Evolutionary conservation across 139 green algal species (phyloP).

Genomic region (Chlamydomonas sphaeroides): DNA sequence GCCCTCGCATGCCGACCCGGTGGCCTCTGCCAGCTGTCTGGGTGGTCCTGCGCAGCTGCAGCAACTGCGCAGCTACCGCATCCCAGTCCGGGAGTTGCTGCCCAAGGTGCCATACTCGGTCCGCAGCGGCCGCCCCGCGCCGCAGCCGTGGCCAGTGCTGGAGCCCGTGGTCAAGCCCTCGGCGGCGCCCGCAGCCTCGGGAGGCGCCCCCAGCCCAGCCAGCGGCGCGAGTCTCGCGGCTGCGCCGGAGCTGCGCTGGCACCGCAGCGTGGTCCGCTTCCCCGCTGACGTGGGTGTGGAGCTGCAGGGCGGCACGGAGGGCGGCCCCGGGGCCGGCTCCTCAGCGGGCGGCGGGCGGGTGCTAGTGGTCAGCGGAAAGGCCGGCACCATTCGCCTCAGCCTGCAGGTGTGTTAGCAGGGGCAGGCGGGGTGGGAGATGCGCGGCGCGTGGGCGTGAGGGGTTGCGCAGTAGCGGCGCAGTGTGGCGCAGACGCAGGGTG

Average conservation of each 20-base stretch:
- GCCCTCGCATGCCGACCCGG: no score
- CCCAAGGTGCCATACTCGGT: constrained; percentile 38
- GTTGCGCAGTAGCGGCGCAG: no score
- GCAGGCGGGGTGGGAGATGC: no score
- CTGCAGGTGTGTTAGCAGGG: constrained; percentile 22
- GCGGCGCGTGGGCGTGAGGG: no score
- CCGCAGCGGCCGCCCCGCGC: constrained; percentile 23
- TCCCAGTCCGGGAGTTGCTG: constrained; percentile 12
- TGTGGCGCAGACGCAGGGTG: no score
- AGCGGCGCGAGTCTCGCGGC: no score
- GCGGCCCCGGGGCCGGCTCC: neutral
- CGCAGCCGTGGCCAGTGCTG: constrained; percentile 45
- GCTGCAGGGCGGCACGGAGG: neutral
- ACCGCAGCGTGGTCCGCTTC: constrained; percentile 47
- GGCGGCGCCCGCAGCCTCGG: neutral
- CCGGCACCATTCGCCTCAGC: constrained; percentile 44
- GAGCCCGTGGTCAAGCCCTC: constrained; percentile 20
- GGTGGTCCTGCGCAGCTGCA: no score
- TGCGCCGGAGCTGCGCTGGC: constrained; percentile 24
- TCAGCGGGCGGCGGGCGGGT: neutral
- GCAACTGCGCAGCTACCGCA: constrained; percentile 19
- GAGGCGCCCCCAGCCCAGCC: neutral
- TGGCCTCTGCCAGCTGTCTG: no score
- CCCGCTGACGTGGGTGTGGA: constrained; percentile 19
- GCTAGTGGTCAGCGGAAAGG: constrained; percentile 48